Base-by-base conservation (phyloP, 2,329 filamentous ascomycete species). In the Sporothrix sp. region DNA sequence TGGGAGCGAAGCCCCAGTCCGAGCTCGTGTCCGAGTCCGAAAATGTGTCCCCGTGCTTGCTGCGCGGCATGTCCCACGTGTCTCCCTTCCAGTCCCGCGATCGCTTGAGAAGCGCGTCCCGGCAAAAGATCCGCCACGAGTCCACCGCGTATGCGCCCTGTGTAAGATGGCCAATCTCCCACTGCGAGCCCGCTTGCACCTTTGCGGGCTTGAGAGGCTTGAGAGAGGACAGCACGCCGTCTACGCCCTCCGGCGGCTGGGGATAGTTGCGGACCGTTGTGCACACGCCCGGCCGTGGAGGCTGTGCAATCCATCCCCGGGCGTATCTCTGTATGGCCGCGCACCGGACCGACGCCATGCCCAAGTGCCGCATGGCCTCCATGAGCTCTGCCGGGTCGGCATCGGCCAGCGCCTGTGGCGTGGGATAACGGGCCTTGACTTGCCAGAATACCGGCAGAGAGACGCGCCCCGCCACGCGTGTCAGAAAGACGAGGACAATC, bases 71-170 rank as follows among this genome's bases (percentile, higher is more conserved):
- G 30, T 20, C 23, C 7, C 43, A 28, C 6, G 8, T 28, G 59
- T 66, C 70, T 1, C 84, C 85, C 59, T 80, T 82, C 78, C 83
- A 87, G 56, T 82, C 78, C 9, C 67, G 63, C 1, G 83, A 79
- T 16, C 81, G 65, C 0, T 81, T 83, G 7, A 89, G 76, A 21
- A 95, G 65, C 28, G 75, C 72, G 63, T 96, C 90, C 2, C 90
- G 79, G 63, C 88, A 95, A 65, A 96, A 96, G 56, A 96, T 95
- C 3, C 90, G 80, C 86, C 88, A 96, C 61, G 85, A 90, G 65
- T 96, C 90, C 44, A 91, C 71, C 0, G 87, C 85, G 64, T 96
- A 96, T 1, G 80, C 74, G 14, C 89, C 87, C 49, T 87, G 82
- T 0, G 87, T 89, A 52, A 96, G 70, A 64, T 95, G 87, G 0